These are phyloP conservation scores for Aspergillus sp. DNA, from an alignment of 2,329 filamentous ascomycete genomes.

Conservation along the genomic window DNA sequence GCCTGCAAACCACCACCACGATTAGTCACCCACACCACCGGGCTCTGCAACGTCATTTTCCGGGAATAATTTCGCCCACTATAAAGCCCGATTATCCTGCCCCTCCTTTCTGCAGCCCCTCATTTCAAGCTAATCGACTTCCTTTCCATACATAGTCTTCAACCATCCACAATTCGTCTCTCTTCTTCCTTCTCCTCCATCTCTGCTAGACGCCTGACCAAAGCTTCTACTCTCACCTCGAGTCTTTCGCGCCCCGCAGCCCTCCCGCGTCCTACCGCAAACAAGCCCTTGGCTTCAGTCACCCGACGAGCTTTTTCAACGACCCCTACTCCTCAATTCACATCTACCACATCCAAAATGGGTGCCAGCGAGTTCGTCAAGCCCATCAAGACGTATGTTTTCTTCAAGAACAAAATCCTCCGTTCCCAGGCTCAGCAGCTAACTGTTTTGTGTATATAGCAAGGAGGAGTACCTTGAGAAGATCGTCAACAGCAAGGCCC, in stretches of 20 bases:
- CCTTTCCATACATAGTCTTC: conserved; percentile 24
- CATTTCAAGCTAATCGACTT: conserved; percentile 28
- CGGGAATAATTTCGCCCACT: conserved; percentile 23
- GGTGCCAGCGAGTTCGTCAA: conserved; percentile 25
- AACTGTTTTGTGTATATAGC: conserved; percentile 51
- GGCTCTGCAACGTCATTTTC: conserved; percentile 36
- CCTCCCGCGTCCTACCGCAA: conserved; percentile 9
- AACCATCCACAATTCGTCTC: conserved; percentile 33
- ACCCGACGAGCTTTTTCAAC: conserved; percentile 35
- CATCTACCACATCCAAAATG: conserved; percentile 48
- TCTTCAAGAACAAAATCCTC: not conserved
- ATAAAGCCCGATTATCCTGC: conserved; percentile 32
- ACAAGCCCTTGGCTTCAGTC: conserved; percentile 8
- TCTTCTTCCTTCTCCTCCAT: conserved; percentile 24
- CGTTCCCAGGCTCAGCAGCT: not conserved
- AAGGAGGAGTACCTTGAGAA: conserved; percentile 63
- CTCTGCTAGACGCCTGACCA: conserved; percentile 21
- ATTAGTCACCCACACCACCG: conserved; percentile 35
- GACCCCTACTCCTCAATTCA: conserved; percentile 41
- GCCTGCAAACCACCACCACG: conserved; percentile 7
- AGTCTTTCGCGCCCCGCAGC: conserved; percentile 14
- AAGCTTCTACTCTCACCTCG: conserved; percentile 16
- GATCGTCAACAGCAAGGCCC: conserved; percentile 53
- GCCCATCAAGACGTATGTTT: conserved; percentile 33
- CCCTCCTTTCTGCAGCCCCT: conserved; percentile 28